Base-by-base conservation (phyloP, 805 yeast species). In the Candida multigemmis region DNA sequence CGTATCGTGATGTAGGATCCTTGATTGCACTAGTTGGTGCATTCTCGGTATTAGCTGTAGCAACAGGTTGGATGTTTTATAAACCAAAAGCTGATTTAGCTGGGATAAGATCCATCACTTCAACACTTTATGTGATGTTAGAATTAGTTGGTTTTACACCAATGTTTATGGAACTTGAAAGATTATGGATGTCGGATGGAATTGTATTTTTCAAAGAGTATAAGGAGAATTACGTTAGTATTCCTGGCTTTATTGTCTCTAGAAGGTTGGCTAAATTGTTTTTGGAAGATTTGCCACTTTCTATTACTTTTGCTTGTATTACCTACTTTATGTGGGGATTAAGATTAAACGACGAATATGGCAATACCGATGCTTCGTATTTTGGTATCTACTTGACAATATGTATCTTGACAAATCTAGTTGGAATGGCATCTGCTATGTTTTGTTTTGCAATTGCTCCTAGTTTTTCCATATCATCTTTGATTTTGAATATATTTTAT, bases 311-410 rank as follows among this genome's bases (percentile, higher is more conserved):
- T 48, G 63, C 83, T 1, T 38, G 65, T 0, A 68, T 79, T 12
- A 68, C 84, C 0, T 85, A 76, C 43, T 84, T 77, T 53, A 77
- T 84, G 89, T 70, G 72, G 57, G 94, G 93, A 0, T 56, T 84
- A 21, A 49, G 81, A 18, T 49, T 40, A 12, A 28, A 34, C 13
- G 36, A 28, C 1, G 46, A 32, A 6, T 26, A 23, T 3, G 41
- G 38, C 9, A 32, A 34, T 48, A 44, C 31, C 39, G 26, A 26
- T 16, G 27, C 66, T 0, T 53, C 57, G 6, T 59, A 65, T 26
- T 84, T 78, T 42, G 79, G 77, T 36, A 60, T 71, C 2, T 84
- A 65, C 48, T 78, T 78, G 47, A 65, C 75, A 3, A 65, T 72
- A 5, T 58, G 64, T 7, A 44, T 83, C n/a, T 38, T 83, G 16